Percentiles rank a stretch among this genome's conserved stretches.
Evolutionary conservation across 352 stramenopile species (phyloP).

Genomic region (Phytopythium sindhum): DNA sequence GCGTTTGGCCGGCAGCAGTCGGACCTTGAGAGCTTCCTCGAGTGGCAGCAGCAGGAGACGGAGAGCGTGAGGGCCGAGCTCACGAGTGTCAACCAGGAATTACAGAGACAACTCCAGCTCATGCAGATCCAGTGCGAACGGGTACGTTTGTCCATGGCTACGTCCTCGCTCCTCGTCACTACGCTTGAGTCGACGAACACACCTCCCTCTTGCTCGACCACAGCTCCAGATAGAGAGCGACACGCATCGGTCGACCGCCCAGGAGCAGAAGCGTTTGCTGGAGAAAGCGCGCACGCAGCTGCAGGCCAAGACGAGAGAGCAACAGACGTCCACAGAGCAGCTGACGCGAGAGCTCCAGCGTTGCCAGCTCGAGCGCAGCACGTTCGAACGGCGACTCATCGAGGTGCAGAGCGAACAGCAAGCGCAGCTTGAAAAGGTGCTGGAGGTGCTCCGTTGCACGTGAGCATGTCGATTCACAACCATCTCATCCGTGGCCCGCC

Average conservation of each 20-base stretch:
- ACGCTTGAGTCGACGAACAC: neutral
- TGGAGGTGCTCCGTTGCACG: neutral
- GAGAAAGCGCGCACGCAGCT: conserved; percentile 36
- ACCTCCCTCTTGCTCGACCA: too few relatives aligned
- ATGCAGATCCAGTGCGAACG: conserved; percentile 35
- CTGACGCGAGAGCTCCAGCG: conserved; percentile 28
- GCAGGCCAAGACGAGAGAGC: conserved; percentile 16
- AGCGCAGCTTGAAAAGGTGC: conserved; percentile 14
- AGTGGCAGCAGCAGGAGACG: conserved; percentile 27
- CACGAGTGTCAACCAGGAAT: conserved; percentile 28
- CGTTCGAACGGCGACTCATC: conserved; percentile 24
- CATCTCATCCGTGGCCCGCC: neutral
- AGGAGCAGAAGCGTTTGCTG: conserved; percentile 34
- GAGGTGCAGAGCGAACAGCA: conserved; percentile 22
- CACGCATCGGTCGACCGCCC: conserved; percentile 20
- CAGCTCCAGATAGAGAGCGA: conserved; percentile 35
- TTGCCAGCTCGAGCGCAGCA: conserved; percentile 17
- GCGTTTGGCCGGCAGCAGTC: conserved; percentile 14
- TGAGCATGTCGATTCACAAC: neutral
- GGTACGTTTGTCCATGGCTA: conserved; percentile 11
- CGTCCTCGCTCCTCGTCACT: neutral
- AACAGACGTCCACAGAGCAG: conserved; percentile 23
- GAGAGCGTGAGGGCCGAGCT: conserved; percentile 16
- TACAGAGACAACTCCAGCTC: conserved; percentile 34
- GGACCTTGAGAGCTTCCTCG: conserved; percentile 20